Evolutionary conservation across 768 basidiomycete genomes (phyloP).

Genomic region (Chlorophyllum brunneum): DNA sequence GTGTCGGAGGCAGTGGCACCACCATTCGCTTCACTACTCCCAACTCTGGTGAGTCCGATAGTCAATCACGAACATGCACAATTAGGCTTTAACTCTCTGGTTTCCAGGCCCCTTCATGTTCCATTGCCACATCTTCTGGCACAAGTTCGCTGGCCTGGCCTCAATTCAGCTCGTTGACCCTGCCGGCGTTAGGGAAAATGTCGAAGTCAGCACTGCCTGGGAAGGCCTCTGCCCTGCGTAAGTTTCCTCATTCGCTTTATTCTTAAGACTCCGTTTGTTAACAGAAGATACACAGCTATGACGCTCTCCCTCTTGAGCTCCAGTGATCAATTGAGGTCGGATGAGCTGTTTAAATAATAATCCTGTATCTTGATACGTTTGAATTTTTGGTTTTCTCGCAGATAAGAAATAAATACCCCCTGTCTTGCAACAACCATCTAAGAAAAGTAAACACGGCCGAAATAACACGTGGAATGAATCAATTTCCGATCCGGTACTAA

Average conservation of each 20-base stretch:
- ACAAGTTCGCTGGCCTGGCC: slow-evolving; percentile 16
- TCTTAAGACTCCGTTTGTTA: too few relatives aligned
- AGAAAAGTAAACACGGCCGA: too few relatives aligned
- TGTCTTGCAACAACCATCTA: too few relatives aligned
- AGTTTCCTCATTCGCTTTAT: neutral
- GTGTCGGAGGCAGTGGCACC: slow-evolving; percentile 16
- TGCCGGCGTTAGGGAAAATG: slow-evolving; percentile 1
- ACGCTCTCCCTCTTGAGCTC: slow-evolving; percentile 5
- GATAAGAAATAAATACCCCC: too few relatives aligned
- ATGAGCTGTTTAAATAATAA: neutral
- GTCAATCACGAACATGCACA: neutral
- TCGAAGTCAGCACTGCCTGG: slow-evolving; percentile 11
- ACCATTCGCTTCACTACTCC: slow-evolving; percentile 21
- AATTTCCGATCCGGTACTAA: too few relatives aligned
- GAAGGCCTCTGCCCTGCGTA: slow-evolving; percentile 15
- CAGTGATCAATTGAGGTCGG: neutral
- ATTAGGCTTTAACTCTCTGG: neutral
- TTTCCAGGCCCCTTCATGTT: slow-evolving; percentile 18
- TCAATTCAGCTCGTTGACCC: slow-evolving; percentile 15
- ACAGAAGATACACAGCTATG: neutral
- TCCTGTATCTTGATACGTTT: too few relatives aligned
- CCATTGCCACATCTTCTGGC: slow-evolving; percentile 20
- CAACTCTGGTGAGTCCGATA: slow-evolving; percentile 11
- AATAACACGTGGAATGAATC: too few relatives aligned
- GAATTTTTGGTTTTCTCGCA: too few relatives aligned